Conservation (phyloP, 1,284 basidiomycete genomes). For the Vanrija sp. region DNA sequence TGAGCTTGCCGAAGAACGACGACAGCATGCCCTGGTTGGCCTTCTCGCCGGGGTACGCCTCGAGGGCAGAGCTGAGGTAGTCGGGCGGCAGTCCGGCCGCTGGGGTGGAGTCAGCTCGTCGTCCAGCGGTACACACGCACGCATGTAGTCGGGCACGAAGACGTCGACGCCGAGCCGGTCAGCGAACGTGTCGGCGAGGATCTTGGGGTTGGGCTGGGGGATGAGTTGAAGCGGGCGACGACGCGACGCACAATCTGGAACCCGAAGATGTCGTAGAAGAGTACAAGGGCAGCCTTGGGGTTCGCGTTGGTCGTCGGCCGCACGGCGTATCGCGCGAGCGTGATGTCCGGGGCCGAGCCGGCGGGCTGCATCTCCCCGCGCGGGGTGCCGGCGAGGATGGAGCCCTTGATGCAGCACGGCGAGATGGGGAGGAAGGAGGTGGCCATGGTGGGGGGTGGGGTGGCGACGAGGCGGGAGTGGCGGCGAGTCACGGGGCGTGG, state of each 20-base stretch:
- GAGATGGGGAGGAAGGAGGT: slow-evolving; percentile 24
- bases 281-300: slow-evolving; percentile 52
- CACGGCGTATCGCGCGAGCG: slow-evolving; percentile 31
- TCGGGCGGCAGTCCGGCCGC: slow-evolving; percentile 19
- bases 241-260: slow-evolving; percentile 49
- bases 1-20: slow-evolving; percentile 3
- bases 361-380: slow-evolving; percentile 20
- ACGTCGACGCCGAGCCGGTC: slow-evolving; percentile 58
- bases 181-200: slow-evolving; percentile 61
- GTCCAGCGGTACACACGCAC: slow-evolving; percentile 14
- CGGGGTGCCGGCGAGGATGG: slow-evolving; percentile 23
- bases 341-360: not conserved
- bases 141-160: slow-evolving; percentile 53
- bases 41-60: slow-evolving; percentile 24
- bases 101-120: not conserved
- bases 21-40: slow-evolving; percentile 10
- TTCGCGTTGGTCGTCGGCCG: slow-evolving; percentile 23
- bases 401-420: slow-evolving; percentile 29
- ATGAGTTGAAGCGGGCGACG: no score
- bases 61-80: slow-evolving; percentile 16
- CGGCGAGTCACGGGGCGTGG: not conserved
- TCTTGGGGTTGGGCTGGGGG: slow-evolving; percentile 55
- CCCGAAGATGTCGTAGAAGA: slow-evolving; percentile 62
- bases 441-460: not conserved
- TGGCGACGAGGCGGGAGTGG: not conserved